phyloP scores from a whole-genome alignment of 495 filamentous ascomycete species.

The Astrocystis sublimbata region DNA sequence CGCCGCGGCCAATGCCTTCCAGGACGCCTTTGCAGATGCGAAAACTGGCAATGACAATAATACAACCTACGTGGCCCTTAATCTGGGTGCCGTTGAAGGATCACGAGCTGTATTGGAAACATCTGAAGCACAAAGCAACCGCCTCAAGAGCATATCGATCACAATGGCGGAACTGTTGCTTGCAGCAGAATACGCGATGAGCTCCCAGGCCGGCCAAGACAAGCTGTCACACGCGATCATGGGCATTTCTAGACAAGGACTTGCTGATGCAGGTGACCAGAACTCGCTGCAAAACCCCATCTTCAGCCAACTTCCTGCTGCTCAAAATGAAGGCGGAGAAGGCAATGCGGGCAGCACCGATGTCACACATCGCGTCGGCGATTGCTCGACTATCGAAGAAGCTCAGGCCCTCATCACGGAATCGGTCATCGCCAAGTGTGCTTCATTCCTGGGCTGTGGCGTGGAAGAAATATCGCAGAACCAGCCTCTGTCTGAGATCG shows the following conservation, averaged over 20 bases:
- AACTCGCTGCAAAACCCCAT: slow-evolving; percentile 8
- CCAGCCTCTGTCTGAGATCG: slow-evolving; percentile 15
- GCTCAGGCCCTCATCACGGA: slow-evolving; percentile 15
- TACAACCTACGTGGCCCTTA: slow-evolving; percentile 12
- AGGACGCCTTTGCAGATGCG: slow-evolving; percentile 40
- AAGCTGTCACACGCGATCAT: slow-evolving; percentile 14
- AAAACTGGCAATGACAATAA: background rate
- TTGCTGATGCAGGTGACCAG: slow-evolving; percentile 2
- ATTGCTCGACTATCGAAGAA: slow-evolving; percentile 6
- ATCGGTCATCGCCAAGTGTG: slow-evolving; percentile 6
- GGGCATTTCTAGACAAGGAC: slow-evolving; percentile 12
- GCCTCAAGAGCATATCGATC: slow-evolving; percentile 3
- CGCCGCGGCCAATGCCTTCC: slow-evolving; percentile 54
- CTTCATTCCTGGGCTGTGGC: slow-evolving; percentile 7
- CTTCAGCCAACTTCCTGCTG: slow-evolving; percentile 13
- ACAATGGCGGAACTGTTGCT: slow-evolving; percentile 10
- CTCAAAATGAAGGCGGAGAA: background rate
- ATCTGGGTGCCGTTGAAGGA: slow-evolving; percentile 14
- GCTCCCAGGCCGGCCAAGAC: slow-evolving; percentile 9
- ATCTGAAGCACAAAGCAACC: slow-evolving; percentile 10
- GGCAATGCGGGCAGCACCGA: background rate
- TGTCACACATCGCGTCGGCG: background rate
- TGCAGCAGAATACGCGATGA: slow-evolving; percentile 15
- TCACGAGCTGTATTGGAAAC: background rate
- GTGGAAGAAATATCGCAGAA: slow-evolving; percentile 14